These are phyloP conservation scores for Hyphopichia khmerensis DNA, from an alignment of 1,139 yeast species.

Conservation along the genomic window DNA sequence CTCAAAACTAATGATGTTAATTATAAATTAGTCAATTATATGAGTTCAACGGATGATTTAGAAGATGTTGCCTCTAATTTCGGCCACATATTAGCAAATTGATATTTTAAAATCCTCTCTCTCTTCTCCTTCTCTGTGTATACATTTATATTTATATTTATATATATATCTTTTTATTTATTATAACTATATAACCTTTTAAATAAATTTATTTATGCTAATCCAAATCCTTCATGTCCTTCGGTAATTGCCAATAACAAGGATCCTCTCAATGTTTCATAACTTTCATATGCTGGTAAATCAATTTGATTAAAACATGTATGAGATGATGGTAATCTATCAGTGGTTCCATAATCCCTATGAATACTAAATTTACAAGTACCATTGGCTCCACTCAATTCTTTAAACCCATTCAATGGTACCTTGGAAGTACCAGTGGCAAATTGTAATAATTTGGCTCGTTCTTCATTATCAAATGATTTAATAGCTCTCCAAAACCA, in stretches of 20 bases:
- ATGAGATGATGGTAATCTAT: conserved; percentile 91
- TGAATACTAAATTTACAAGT: conserved; percentile 86
- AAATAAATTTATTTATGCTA: conserved; percentile 48
- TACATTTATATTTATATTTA: background rate
- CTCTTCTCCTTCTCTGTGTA: background rate
- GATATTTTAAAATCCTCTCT: background rate
- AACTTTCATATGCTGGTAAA: conserved; percentile 88
- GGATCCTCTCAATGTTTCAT: conserved; percentile 81
- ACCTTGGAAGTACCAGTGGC: conserved; percentile 98
- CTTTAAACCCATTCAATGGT: conserved; percentile 91
- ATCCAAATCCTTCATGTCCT: conserved; percentile 96
- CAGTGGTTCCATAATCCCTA: conserved; percentile 82
- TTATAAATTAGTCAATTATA: conserved; percentile 26
- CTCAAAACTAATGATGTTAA: conserved; percentile 35
- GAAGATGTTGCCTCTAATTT: conserved; percentile 16
- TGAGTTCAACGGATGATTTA: conserved; percentile 30
- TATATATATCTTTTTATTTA: background rate
- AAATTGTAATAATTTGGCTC: conserved; percentile 91
- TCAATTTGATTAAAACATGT: conserved; percentile 96
- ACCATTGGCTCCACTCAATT: conserved; percentile 86
- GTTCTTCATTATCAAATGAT: conserved; percentile 89
- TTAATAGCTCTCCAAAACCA: conserved; percentile 99
- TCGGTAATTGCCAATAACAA: conserved; percentile 85
- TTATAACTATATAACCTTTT: background rate
- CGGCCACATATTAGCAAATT: conserved; percentile 10